These are phyloP conservation scores for Macrocystidia cucumis DNA, from an alignment of 1,284 basidiomycete species.

Conservation along the genomic window DNA sequence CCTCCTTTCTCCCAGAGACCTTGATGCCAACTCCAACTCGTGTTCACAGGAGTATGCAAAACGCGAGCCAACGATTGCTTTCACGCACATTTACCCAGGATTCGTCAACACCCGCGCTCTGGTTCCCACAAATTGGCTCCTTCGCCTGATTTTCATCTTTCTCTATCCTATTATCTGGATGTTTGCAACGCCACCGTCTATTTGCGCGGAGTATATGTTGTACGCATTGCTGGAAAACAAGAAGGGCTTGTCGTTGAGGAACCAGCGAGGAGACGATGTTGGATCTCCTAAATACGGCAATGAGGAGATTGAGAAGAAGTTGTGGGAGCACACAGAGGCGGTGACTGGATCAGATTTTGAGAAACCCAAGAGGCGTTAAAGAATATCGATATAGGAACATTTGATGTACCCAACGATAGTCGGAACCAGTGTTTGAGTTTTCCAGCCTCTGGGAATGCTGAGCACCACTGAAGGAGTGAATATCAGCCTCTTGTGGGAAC, in stretches of 20 bases:
- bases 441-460: too few relatives aligned
- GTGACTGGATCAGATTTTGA: constrained; percentile 5
- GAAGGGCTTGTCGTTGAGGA: background rate
- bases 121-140: constrained; percentile 12
- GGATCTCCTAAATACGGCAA: constrained; percentile 8
- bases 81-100: constrained; percentile 25
- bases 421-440: too few relatives aligned
- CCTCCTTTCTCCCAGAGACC: background rate
- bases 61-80: constrained; percentile 25
- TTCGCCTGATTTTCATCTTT: constrained; percentile 3
- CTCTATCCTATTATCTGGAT: constrained; percentile 9
- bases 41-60: constrained; percentile 23
- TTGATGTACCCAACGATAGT: too few relatives aligned
- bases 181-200: constrained; percentile 14
- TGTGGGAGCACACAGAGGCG: constrained; percentile 11
- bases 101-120: constrained; percentile 18
- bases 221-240: constrained; percentile 6
- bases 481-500: too few relatives aligned
- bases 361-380: too few relatives aligned
- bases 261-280: constrained; percentile 7
- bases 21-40: background rate
- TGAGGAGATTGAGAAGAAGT: constrained; percentile 10
- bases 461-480: too few relatives aligned
- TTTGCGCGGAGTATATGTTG: constrained; percentile 25
- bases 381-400: too few relatives aligned